Conservation (phyloP, 208 protist species). For the Porcisia hertigi region DNA sequence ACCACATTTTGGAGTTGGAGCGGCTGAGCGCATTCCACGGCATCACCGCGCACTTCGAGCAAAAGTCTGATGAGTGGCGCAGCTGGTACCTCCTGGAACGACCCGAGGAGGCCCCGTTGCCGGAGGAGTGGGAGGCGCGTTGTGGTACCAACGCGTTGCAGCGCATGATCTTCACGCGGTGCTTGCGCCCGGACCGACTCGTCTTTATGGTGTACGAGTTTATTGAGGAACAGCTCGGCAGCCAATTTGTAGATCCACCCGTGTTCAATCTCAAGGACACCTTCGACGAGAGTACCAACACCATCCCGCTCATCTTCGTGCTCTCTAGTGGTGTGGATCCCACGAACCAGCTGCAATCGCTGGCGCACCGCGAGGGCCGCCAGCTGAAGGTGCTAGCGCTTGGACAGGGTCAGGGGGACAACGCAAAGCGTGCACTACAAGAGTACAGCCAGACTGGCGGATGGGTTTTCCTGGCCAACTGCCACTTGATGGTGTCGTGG, state of each 20-base stretch:
- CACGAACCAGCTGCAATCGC: conserved; percentile 89
- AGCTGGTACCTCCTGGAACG: conserved; percentile 94
- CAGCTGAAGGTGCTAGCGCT: conserved; percentile 95
- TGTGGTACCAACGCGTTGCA: conserved; percentile 93
- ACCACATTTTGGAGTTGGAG: conserved; percentile 97
- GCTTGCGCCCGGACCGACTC: conserved; percentile 97
- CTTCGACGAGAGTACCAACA: conserved; percentile 92
- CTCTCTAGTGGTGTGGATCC: conserved; percentile 98
- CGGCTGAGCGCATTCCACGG: conserved; percentile 95
- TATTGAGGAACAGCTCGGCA: conserved; percentile 94
- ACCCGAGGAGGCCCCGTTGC: conserved; percentile 95
- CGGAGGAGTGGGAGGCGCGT: conserved; percentile 95
- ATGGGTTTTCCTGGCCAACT: conserved; percentile 99
- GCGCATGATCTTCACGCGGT: conserved; percentile 97
- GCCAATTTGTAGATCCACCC: conserved; percentile 96
- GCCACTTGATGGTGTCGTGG: conserved; percentile 98
- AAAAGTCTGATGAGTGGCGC: conserved; percentile 93
- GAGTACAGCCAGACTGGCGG: conserved; percentile 93
- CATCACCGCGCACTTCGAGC: conserved; percentile 95
- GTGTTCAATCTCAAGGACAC: conserved; percentile 96
- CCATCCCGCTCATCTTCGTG: conserved; percentile 97
- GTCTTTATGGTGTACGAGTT: conserved; percentile 97
- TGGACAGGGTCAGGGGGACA: conserved; percentile 97
- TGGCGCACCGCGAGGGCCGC: conserved; percentile 86
- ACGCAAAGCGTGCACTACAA: conserved; percentile 93